Percentiles rank a stretch among this genome's conserved stretches.
phyloP scores from a whole-genome alignment of 2,329 filamentous ascomycete genomes.

The Epichloe gansuensis region DNA sequence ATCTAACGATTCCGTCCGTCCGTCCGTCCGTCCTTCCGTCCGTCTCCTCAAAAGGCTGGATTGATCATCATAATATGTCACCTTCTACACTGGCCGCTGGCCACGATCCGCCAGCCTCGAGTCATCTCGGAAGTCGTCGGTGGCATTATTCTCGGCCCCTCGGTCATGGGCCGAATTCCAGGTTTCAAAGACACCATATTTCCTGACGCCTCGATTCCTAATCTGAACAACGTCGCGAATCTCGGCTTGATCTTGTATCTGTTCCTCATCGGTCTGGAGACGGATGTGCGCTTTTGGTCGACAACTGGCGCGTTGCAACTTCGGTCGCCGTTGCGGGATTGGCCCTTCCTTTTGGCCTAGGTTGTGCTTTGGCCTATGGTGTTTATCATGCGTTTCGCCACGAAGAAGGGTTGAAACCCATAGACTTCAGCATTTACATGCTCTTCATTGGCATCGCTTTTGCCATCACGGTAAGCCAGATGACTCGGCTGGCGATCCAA shows the following conservation, averaged over 20 bases:
- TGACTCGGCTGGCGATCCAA: neutral
- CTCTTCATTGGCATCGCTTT: conserved; percentile 85
- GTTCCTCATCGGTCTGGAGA: conserved; percentile 80
- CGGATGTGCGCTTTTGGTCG: conserved; percentile 67
- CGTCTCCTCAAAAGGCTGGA: conserved; percentile 15
- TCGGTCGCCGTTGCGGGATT: conserved; percentile 72
- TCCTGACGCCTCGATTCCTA: conserved; percentile 60
- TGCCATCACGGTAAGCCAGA: conserved; percentile 56
- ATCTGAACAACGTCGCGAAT: conserved; percentile 67
- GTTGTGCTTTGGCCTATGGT: conserved; percentile 69
- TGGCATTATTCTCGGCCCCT: conserved; percentile 76
- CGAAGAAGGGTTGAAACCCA: conserved; percentile 26
- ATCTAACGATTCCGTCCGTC: neutral
- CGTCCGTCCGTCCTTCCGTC: neutral
- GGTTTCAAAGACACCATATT: conserved; percentile 69
- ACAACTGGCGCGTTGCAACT: conserved; percentile 69
- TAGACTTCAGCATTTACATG: conserved; percentile 43
- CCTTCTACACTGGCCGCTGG: conserved; percentile 59
- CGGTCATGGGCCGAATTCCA: conserved; percentile 77
- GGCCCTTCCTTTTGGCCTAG: conserved; percentile 70
- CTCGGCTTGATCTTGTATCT: conserved; percentile 74
- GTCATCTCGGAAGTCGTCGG: conserved; percentile 79
- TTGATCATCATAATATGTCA: conserved; percentile 39
- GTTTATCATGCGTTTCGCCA: conserved; percentile 60
- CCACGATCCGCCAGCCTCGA: conserved; percentile 64